Base-by-base conservation (phyloP, 129 eudicot species). In the Flaveria robusta region DNA sequence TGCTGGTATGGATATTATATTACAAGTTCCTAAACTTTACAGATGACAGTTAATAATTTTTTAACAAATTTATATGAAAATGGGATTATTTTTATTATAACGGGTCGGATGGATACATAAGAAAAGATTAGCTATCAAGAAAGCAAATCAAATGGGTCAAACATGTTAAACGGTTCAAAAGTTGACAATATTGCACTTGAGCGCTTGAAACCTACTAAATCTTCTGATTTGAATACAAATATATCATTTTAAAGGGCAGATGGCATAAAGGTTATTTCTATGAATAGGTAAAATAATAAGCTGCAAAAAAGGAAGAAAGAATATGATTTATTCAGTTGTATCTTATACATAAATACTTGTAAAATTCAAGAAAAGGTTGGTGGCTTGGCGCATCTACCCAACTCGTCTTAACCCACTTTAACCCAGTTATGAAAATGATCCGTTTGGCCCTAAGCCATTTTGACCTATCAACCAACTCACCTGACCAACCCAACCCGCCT, bases 1-100 rank as follows among this genome's bases (percentile, higher is more conserved):
- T 34, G 67, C 49, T 9, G 94, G 93, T 83, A 88, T 8, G 76
- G 34, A 59, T 62, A 50, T 70, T 26, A 46, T 26, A 27, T 54
- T 31, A 47, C 64, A 68, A 68, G 9, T 39, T 39, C 9, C n/a
- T 42, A 42, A 67, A 39, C 49, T 39, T 39, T 19, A 42, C 16
- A 67, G 49, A 68, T 18, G 15, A 22, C 15, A 66, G 5, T 18
- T 34, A 5, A 34, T 16, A 9, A 11, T 15, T 0, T n/a, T 65
- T 65, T 7, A 16, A 29, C 29, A 7, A 2, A 34, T 3, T 6
- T 18, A 24, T 10, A 34, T 66, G 66, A 66, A 34, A 41, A 34
- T n/a, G 0, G 69, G 42, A 27, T 63, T 1, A 27, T 4, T 60
- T 60, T 60, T 24, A 55, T 55, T 55, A 18, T 55, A 55, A 20